Conservation (phyloP, 495 filamentous ascomycete species). For the Articulospora tetracladia region DNA sequence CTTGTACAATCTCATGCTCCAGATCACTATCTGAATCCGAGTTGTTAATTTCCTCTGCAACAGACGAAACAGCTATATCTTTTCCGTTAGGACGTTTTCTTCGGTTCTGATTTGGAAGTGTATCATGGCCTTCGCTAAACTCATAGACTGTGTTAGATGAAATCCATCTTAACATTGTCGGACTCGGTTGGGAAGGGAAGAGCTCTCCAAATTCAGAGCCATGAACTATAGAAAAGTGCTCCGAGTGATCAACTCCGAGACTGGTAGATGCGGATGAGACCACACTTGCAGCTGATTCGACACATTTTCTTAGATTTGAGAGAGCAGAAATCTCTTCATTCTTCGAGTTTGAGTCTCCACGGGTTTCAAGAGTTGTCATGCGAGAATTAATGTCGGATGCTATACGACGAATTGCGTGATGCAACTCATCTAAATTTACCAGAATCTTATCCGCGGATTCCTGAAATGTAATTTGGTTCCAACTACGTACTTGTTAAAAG, state of each 20-base stretch:
- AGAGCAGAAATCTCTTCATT: conserved; percentile 1
- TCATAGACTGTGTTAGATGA: conserved; percentile 18
- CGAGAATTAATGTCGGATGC: conserved; percentile 14
- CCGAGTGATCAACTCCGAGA: conserved; percentile 4
- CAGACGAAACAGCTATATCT: no score
- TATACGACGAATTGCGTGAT: conserved; percentile 13
- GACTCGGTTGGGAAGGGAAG: conserved; percentile 8
- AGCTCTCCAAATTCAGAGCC: conserved; percentile 19
- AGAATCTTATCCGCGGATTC: conserved; percentile 21
- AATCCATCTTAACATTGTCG: conserved; percentile 17
- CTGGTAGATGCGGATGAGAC: conserved; percentile 18
- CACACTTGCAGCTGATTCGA: conserved; percentile 16
- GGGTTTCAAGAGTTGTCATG: conserved; percentile 7
- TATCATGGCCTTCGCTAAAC: no score
- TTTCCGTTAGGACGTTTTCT: no score
- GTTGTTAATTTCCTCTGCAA: no score
- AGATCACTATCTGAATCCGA: no score
- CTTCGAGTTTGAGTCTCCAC: conserved; percentile 1
- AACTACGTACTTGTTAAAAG: not conserved
- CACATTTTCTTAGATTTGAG: conserved; percentile 10
- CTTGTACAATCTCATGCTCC: no score
- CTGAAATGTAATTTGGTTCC: conserved; percentile 18
- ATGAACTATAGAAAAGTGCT: not conserved
- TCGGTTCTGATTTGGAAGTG: no score
- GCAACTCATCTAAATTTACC: conserved; percentile 14